phyloP scores from a whole-genome alignment of 176 grass and related monocot species.

The Ensete ventricosum region DNA sequence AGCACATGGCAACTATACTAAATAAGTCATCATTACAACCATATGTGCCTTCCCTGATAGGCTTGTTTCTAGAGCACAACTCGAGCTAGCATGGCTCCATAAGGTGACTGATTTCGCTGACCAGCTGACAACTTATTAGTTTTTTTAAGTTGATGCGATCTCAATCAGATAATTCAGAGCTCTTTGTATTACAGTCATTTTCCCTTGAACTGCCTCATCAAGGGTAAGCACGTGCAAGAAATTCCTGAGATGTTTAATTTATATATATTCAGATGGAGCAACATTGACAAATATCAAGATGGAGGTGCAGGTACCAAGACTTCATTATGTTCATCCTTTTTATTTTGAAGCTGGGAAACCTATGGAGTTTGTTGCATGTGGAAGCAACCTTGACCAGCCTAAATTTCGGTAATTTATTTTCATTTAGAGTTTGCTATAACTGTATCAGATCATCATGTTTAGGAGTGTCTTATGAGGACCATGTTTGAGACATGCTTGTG shows the following conservation, averaged over 20 bases:
- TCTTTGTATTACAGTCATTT: not conserved
- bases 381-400: conserved; percentile 79
- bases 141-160: no score
- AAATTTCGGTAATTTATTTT: conserved; percentile 56
- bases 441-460: not conserved
- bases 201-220: not conserved
- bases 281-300: conserved; percentile 74
- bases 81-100: no score
- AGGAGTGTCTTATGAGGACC: not conserved
- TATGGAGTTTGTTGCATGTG: conserved; percentile 63
- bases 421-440: not conserved
- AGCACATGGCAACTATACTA: no score
- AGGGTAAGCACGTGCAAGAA: not conserved
- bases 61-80: no score
- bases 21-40: no score
- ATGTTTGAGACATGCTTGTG: no score
- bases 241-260: not conserved
- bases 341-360: conserved; percentile 95
- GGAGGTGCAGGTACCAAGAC: conserved; percentile 68
- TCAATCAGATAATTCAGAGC: not conserved
- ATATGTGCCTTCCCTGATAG: no score
- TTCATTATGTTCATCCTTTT: conserved; percentile 78
- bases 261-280: conserved; percentile 48
- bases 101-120: no score
- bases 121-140: no score